A percentile compares a stretch with the other conserved stretches of the same genome.
phyloP scores from a whole-genome alignment of 1,139 yeast genomes.

The Candida glucosophila region DNA sequence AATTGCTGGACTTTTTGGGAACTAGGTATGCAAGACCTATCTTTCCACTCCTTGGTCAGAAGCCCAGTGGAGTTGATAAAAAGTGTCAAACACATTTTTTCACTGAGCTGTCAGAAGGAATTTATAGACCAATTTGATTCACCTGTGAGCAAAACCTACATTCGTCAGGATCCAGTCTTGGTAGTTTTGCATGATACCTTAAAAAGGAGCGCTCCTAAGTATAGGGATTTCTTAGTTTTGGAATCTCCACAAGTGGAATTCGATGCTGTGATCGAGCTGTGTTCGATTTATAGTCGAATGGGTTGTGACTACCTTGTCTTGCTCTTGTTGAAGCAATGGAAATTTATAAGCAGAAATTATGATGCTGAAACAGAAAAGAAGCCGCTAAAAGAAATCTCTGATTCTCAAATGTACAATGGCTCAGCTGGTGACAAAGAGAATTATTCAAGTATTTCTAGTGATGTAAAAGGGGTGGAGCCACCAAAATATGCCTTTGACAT shows the following conservation, averaged over 20 bases:
- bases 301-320: conserved; percentile 81
- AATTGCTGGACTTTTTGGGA: conserved; percentile 80
- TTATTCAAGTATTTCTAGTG: background rate
- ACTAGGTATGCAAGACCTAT: conserved; percentile 37
- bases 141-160: conserved; percentile 18
- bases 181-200: conserved; percentile 56
- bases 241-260: conserved; percentile 47
- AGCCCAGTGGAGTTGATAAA: conserved; percentile 41
- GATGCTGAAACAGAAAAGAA: background rate
- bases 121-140: conserved; percentile 14
- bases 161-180: conserved; percentile 78
- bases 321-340: conserved; percentile 60
- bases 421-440: no score
- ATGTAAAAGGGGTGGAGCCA: conserved; percentile 16
- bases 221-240: conserved; percentile 42
- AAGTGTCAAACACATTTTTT: conserved; percentile 12
- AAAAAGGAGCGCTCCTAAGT: conserved; percentile 37
- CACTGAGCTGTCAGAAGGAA: no score
- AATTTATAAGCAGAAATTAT: conserved; percentile 38
- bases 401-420: background rate
- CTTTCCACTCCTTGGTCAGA: conserved; percentile 60
- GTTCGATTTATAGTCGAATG: conserved; percentile 71
- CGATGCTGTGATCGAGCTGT: conserved; percentile 51
- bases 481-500: conserved; percentile 51
- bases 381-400: conserved; percentile 3